These are phyloP conservation scores for Glycyrrhiza uralensis DNA, from an alignment of 306 rosid species.

Conservation along the genomic window DNA sequence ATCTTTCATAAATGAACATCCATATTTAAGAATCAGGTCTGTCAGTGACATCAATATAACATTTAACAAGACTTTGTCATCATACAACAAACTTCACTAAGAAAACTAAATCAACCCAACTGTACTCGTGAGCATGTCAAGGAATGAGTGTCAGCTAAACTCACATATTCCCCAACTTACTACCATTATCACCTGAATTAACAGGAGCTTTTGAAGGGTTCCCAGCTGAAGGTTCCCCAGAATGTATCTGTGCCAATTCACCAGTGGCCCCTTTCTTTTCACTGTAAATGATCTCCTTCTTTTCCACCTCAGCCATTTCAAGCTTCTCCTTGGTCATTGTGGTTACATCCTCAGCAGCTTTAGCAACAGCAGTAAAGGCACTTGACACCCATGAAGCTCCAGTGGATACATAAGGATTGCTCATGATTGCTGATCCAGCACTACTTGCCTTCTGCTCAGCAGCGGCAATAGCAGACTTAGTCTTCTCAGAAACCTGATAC, in stretches of 20 bases:
- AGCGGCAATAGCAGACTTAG: conserved; percentile 51
- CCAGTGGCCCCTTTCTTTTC: conserved; percentile 40
- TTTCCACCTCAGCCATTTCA: conserved; percentile 62
- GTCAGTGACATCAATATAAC: not conserved
- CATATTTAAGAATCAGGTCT: not conserved
- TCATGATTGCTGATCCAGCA: conserved; percentile 67
- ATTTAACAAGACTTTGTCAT: not conserved
- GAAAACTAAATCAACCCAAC: not conserved
- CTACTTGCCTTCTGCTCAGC: conserved; percentile 66
- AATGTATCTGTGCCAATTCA: conserved; percentile 42
- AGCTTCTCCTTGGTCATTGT: conserved; percentile 63
- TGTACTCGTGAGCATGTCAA: not conserved
- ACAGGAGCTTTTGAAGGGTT: conserved; percentile 38
- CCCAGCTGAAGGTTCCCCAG: conserved; percentile 37
- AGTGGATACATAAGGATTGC: conserved; percentile 46
- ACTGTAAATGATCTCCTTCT: conserved; percentile 38
- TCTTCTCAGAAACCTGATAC: conserved; percentile 53
- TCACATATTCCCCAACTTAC: conserved; percentile 32
- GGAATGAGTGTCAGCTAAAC: not conserved
- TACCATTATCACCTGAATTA: conserved; percentile 40
- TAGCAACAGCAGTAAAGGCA: conserved; percentile 53
- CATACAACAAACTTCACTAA: not conserved
- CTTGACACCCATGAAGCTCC: conserved; percentile 68
- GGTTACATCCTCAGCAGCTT: conserved; percentile 64
- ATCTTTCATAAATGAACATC: not conserved